phyloP scores from a whole-genome alignment of 2,329 filamentous ascomycete species.

The Xylariaceae sp. region DNA sequence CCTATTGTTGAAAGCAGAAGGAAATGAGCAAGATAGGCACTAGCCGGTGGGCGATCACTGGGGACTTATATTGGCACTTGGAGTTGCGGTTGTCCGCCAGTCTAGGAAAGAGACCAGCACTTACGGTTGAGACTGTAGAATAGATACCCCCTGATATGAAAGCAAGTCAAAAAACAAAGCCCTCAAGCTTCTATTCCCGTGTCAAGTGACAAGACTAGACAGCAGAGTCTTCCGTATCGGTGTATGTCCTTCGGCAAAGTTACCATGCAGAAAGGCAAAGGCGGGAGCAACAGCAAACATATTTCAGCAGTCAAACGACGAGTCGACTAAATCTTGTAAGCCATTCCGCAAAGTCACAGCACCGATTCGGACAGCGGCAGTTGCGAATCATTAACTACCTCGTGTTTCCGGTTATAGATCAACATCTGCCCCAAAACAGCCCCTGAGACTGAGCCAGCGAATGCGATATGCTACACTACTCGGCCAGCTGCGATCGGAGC shows the following conservation, averaged over 20 bases:
- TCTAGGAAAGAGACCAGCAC: constrained; percentile 6
- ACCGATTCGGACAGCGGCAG: background rate
- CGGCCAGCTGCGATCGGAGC: too few relatives aligned
- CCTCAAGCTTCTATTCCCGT: background rate
- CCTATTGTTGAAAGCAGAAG: background rate
- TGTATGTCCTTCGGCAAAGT: background rate
- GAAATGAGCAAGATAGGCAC: background rate
- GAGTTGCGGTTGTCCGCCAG: constrained; percentile 18
- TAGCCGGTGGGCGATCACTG: constrained; percentile 1
- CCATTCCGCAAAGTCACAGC: background rate
- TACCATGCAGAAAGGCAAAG: background rate
- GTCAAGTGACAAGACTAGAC: background rate
- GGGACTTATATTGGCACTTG: constrained; percentile 25
- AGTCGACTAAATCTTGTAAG: background rate
- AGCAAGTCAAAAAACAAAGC: constrained; percentile 5
- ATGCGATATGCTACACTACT: too few relatives aligned
- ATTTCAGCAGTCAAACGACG: background rate
- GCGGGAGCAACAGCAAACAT: background rate
- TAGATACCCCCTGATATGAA: constrained; percentile 32
- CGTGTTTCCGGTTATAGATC: background rate
- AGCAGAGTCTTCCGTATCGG: background rate
- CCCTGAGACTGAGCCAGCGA: too few relatives aligned
- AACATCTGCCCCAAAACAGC: background rate
- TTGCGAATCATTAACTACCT: background rate
- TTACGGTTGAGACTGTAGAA: constrained; percentile 33